A percentile compares a stretch with the other conserved stretches of the same genome.
Conservation (phyloP, 208 protist genomes). For the Leishmania martiniquensis region DNA sequence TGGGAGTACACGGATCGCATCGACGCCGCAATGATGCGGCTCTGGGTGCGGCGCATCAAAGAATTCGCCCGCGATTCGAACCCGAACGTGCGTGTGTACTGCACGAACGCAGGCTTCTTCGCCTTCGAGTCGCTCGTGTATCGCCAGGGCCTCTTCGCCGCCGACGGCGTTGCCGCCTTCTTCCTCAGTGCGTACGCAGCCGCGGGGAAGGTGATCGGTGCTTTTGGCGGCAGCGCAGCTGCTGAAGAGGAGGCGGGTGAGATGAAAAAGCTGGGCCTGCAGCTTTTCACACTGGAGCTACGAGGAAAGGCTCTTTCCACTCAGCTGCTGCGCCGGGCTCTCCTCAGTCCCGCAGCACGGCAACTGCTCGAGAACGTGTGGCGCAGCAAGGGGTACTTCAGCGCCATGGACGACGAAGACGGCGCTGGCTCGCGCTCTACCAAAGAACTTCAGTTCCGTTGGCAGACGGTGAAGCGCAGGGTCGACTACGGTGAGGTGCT, state of each 20-base stretch:
- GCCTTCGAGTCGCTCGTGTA: slow-evolving; percentile 31
- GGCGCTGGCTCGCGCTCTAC: neutral
- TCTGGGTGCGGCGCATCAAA: slow-evolving; percentile 23
- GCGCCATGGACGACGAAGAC: slow-evolving; percentile 35
- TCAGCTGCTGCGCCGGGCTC: slow-evolving; percentile 8
- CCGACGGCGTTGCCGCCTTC: slow-evolving; percentile 29
- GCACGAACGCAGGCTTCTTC: slow-evolving; percentile 28
- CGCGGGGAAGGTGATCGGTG: slow-evolving; percentile 21
- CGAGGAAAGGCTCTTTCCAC: neutral
- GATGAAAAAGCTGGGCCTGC: slow-evolving; percentile 29
- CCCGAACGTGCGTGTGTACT: slow-evolving; percentile 35
- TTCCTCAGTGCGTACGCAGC: slow-evolving; percentile 34
- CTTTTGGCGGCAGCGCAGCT: neutral
- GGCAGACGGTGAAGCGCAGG: slow-evolving; percentile 37
- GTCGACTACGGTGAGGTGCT: slow-evolving; percentile 53
- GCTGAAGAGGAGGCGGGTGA: slow-evolving; percentile 42
- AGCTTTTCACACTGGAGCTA: slow-evolving; percentile 32
- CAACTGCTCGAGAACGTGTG: slow-evolving; percentile 39
- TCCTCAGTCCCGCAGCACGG: slow-evolving; percentile 13
- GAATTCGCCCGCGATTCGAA: slow-evolving; percentile 23
- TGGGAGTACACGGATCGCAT: slow-evolving; percentile 30
- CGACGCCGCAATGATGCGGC: neutral
- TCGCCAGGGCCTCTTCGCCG: slow-evolving; percentile 23
- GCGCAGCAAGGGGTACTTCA: slow-evolving; percentile 68
- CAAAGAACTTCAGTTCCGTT: slow-evolving; percentile 35